A percentile compares a stretch with the other conserved stretches of the same genome.
Evolutionary conservation across 257 asterid genomes (phyloP).

Genomic region (Ocimum tenuiflorum): DNA sequence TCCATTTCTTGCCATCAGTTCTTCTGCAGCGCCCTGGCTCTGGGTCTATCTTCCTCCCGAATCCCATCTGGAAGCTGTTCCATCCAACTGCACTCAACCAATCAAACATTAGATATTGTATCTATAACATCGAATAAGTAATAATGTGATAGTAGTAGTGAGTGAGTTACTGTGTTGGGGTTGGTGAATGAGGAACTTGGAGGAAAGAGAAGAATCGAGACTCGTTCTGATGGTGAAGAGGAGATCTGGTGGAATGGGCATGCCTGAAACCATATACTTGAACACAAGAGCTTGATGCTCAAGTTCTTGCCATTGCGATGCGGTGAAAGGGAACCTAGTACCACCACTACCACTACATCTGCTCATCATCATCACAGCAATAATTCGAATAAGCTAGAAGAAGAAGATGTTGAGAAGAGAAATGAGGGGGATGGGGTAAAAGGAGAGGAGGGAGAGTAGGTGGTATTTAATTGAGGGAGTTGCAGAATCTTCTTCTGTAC

Average conservation of each 20-base stretch:
- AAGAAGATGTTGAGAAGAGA: too few relatives aligned
- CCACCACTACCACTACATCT: conserved; percentile 20
- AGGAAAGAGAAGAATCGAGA: conserved; percentile 54
- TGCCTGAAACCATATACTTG: conserved; percentile 80
- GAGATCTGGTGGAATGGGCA: conserved; percentile 88
- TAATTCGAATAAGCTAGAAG: too few relatives aligned
- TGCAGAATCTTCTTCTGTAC: conserved; percentile 87
- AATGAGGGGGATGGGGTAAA: too few relatives aligned
- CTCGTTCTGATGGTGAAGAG: conserved; percentile 64
- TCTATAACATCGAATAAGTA: too few relatives aligned
- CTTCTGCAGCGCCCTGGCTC: conserved; percentile 98
- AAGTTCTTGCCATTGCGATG: conserved; percentile 87
- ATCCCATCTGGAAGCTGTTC: conserved; percentile 76
- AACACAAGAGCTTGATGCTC: conserved; percentile 89
- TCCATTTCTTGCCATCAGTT: conserved; percentile 96
- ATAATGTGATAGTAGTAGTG: too few relatives aligned
- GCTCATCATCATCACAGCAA: conserved; percentile 31
- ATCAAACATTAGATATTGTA: too few relatives aligned
- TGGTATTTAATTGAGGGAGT: conserved; percentile 71
- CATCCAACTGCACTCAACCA: conserved; percentile 55
- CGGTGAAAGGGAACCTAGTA: conserved; percentile 67
- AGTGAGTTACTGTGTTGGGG: conserved; percentile 32
- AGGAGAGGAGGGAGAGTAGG: conserved; percentile 23
- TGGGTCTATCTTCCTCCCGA: conserved; percentile 77
- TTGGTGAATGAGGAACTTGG: conserved; percentile 55